A percentile compares a stretch with the other conserved stretches of the same genome.
phyloP scores from a whole-genome alignment of 2,329 filamentous ascomycete genomes.

The Venturia carpophila region DNA sequence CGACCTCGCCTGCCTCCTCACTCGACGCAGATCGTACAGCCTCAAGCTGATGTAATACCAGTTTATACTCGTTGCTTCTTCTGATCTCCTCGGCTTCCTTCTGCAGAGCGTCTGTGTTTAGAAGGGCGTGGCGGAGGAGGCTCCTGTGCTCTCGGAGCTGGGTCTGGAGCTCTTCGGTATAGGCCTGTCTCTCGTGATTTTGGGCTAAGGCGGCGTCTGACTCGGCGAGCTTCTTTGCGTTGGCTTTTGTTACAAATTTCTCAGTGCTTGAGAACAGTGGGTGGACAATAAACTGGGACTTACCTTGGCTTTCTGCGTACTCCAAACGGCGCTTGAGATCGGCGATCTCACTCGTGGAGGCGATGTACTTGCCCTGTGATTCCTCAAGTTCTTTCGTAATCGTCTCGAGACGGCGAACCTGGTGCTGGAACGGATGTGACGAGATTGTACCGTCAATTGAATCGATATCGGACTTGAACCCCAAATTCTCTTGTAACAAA shows the following conservation, averaged over 20 bases:
- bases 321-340: constrained; percentile 21
- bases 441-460: constrained; percentile 11
- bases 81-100: constrained; percentile 20
- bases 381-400: constrained; percentile 17
- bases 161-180: constrained; percentile 22
- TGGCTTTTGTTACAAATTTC: constrained; percentile 11
- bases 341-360: constrained; percentile 21
- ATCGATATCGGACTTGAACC: constrained; percentile 17
- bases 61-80: constrained; percentile 22
- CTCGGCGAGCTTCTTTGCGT: constrained; percentile 9
- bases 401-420: constrained; percentile 12
- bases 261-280: constrained; percentile 4
- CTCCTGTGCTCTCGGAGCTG: constrained; percentile 23
- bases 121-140: constrained; percentile 24
- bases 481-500: constrained; percentile 20
- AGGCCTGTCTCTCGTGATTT: constrained; percentile 21
- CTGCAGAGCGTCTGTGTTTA: constrained; percentile 10
- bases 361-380: constrained; percentile 21
- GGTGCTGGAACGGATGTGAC: constrained; percentile 18
- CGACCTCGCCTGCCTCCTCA: constrained; percentile 9
- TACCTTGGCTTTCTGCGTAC: constrained; percentile 15
- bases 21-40: constrained; percentile 19
- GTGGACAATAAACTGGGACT: neutral
- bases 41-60: constrained; percentile 22
- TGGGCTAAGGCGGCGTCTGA: constrained; percentile 17